These are phyloP conservation scores for Coniosporium apollinis DNA, from an alignment of 495 filamentous ascomycete species.

Conservation along the genomic window DNA sequence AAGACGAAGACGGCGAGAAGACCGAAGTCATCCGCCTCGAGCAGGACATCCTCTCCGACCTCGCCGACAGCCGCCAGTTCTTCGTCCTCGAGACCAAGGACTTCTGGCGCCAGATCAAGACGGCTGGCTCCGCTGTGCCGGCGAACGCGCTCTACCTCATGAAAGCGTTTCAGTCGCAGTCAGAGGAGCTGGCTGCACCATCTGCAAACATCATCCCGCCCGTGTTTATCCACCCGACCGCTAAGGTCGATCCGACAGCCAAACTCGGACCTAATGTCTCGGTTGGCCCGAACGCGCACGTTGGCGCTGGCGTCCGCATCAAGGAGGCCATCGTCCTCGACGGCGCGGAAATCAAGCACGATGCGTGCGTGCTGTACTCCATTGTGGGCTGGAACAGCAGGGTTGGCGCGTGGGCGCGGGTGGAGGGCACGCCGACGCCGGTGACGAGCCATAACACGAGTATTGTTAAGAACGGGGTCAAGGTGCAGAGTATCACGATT, in stretches of 20 bases:
- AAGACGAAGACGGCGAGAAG: slow-evolving; percentile 56
- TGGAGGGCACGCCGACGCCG: slow-evolving; percentile 88
- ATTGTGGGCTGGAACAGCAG: slow-evolving; percentile 97
- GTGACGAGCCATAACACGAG: slow-evolving; percentile 81
- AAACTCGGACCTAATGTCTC: slow-evolving; percentile 96
- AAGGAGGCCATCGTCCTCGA: slow-evolving; percentile 96
- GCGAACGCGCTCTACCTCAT: slow-evolving; percentile 95
- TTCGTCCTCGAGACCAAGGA: slow-evolving; percentile 98
- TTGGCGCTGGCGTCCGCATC: slow-evolving; percentile 79
- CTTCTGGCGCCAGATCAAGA: slow-evolving; percentile 99
- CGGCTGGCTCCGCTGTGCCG: slow-evolving; percentile 89
- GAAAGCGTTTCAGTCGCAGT: slow-evolving; percentile 76
- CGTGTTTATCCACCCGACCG: slow-evolving; percentile 95
- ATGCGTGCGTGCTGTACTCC: slow-evolving; percentile 87
- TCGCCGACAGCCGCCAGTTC: slow-evolving; percentile 96
- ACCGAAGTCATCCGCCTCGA: slow-evolving; percentile 88
- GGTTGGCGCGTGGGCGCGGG: slow-evolving; percentile 91
- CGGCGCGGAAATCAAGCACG: slow-evolving; percentile 91
- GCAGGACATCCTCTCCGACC: slow-evolving; percentile 91
- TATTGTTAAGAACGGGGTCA: slow-evolving; percentile 91
- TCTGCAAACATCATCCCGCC: slow-evolving; percentile 84
- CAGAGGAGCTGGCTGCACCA: slow-evolving; percentile 64
- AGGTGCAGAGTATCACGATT: slow-evolving; percentile 98
- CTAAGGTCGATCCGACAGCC: slow-evolving; percentile 79
- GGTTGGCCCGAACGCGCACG: slow-evolving; percentile 67